These are phyloP conservation scores for Lipomyces chichibuensis DNA, from an alignment of 805 yeast genomes.

Conservation along the genomic window DNA sequence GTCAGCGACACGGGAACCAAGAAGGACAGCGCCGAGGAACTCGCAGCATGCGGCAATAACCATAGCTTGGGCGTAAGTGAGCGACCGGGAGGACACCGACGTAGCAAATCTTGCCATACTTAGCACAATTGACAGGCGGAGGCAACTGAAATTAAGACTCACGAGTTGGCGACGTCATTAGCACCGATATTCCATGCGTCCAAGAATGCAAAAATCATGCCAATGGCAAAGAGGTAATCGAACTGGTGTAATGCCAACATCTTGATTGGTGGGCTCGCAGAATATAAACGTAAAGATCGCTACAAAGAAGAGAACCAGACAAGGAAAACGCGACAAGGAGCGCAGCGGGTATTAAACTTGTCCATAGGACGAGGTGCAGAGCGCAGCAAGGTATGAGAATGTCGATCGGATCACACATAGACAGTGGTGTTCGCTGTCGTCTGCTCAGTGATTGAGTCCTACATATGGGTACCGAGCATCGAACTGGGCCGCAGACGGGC, in stretches of 20 bases:
- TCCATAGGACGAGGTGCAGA: too few relatives aligned
- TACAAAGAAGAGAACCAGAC: too few relatives aligned
- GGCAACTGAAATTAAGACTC: not conserved
- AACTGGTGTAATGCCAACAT: slow-evolving; percentile 52
- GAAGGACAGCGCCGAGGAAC: slow-evolving; percentile 72
- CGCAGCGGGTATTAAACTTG: too few relatives aligned
- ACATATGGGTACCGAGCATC: too few relatives aligned
- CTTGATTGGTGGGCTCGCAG: not conserved
- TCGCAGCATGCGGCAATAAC: slow-evolving; percentile 69
- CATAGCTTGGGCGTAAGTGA: slow-evolving; percentile 78
- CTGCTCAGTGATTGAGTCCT: too few relatives aligned
- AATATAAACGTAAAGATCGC: not conserved
- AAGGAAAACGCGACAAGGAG: too few relatives aligned
- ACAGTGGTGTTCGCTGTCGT: too few relatives aligned
- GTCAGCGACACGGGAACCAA: slow-evolving; percentile 73
- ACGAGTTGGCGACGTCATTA: slow-evolving; percentile 77
- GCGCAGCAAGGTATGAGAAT: too few relatives aligned
- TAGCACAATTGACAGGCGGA: not conserved
- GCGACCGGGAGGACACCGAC: slow-evolving; percentile 68
- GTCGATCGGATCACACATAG: too few relatives aligned
- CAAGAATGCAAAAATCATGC: slow-evolving; percentile 69
- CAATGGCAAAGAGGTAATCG: slow-evolving; percentile 67
- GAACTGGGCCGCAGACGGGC: too few relatives aligned
- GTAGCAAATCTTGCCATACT: slow-evolving; percentile 56
- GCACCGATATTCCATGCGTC: slow-evolving; percentile 84